Base-by-base conservation (phyloP, 2,329 filamentous ascomycete genomes). In the Pseudomassariella vexata region DNA sequence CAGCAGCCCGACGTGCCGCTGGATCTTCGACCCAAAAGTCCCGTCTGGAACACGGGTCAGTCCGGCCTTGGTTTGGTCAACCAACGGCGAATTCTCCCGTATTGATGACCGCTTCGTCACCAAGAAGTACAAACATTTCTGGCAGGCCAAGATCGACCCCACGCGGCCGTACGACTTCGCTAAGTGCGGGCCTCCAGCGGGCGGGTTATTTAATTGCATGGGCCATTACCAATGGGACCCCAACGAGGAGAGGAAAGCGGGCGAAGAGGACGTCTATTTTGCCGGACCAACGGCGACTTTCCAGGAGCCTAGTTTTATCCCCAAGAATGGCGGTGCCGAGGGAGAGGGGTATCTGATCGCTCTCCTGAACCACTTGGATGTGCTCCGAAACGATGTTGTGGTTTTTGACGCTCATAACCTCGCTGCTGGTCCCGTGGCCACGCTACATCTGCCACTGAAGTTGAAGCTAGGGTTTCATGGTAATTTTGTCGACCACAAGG, bases 291-390 rank as follows among this genome's bases (percentile, higher is more conserved):
- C 59, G 2, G 58, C 56, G 17, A 66, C 66, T 0, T 66, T 72
- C 38, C 70, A 74, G 45, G 70, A 75, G 39, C 70, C 70, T 0
- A 62, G 67, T 0, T 75, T 75, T 35, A 63, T 74, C 9, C 69
- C 70, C 0, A 53, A 55, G 19, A 47, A 57, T 2, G 55, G 53
- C 14, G 58, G 52, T 1, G 50, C 35, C 2, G 68, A 74, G 41
- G 69, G 67, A 1, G 66, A 73, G 32, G 70, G 70, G 1, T 73
- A 69, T 40, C 56, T 60, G 41, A 59, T 70, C 20, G 64, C 64
- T 14, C 53, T 66, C 30, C 49, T 65, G 24, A 66, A 68, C 39
- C 56, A 62, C 32, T 56, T 69, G 4, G 67, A 69, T 40, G 53
- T 59, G 29, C 44, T 64, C 19, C 50, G 62, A 29, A 66, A 65